Base-by-base conservation (phyloP, 2,329 filamentous ascomycete genomes). In the Botryotinia calthae region DNA sequence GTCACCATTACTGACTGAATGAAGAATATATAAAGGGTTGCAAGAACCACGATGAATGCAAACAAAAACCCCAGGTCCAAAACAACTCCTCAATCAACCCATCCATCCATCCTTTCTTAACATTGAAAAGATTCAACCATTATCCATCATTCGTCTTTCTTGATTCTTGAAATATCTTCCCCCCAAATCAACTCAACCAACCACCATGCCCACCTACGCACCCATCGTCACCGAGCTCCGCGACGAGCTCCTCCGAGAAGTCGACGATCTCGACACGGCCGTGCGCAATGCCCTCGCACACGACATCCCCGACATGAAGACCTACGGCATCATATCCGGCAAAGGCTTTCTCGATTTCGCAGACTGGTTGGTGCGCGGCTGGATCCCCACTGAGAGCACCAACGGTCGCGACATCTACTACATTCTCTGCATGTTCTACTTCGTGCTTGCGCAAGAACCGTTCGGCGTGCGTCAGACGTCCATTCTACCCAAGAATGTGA, bases 341-440 rank as follows among this genome's bases (percentile, higher is more conserved):
- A 63, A 70, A 46, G 68, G 56, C 8, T 70, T 70, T 9, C 68
- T 70, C 44, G 56, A 70, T 22, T 70, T 70, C 40, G 68, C 68
- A 10, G 68, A 70, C 44, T 70, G 68, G 68, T 16, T 70, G n/a
- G 56, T 70, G 61, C 68, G 56, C 28, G 68, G 68, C 72, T 84
- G 82, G 82, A 79, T 81, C 12, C 83, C 83, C 0, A 75, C 75
- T 0, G 82, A 84, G 76, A 79, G 78, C 61, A 75, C 74, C 51
- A 74, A 80, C 66, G 82, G 81, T 40, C 79, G 79, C 46, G 79
- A 82, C 25, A 78, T 84, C 64, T 83, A 82, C 76, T 75, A 80
- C 31, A 80, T 81, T 42, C 73, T 84, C 22, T 82, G 81, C 72
- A 75, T 82, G 28, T 83, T 84, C 76, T 84, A 84, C 76, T 84